Evolutionary conservation across 164 flowering plant genomes (phyloP).

Genomic region (Dillenia suffruticosa): DNA sequence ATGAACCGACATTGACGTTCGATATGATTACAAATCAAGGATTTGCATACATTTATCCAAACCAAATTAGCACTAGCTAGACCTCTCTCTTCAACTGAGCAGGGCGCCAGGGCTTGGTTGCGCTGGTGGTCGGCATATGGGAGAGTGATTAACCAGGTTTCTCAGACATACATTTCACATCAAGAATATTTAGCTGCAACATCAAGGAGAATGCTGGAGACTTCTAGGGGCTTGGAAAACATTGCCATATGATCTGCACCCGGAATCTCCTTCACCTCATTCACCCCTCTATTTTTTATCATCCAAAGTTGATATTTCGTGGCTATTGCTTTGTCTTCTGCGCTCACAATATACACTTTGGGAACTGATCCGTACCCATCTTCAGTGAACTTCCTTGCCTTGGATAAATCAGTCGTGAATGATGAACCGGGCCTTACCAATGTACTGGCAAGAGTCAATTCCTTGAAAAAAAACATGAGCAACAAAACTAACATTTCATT

Average conservation of each 20-base stretch:
- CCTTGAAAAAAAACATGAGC: not conserved
- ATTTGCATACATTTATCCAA: too few species aligned
- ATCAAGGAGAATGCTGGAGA: constrained; percentile 14
- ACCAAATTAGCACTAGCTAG: too few species aligned
- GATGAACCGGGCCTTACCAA: constrained; percentile 19
- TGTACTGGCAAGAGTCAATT: constrained; percentile 14
- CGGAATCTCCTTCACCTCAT: constrained; percentile 19
- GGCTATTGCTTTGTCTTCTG: constrained; percentile 9
- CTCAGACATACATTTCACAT: not conserved
- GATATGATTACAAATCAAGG: too few species aligned
- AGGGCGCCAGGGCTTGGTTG: too few species aligned
- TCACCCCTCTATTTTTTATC: constrained; percentile 21
- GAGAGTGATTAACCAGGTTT: too few species aligned
- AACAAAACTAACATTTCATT: too few species aligned
- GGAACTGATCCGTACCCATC: constrained; percentile 19
- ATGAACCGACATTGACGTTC: too few species aligned
- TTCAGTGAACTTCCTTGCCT: constrained; percentile 10
- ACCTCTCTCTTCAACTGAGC: too few species aligned
- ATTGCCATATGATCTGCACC: constrained; percentile 40
- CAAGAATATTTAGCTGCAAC: constrained; percentile 18
- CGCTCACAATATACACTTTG: constrained; percentile 23
- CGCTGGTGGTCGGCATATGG: too few species aligned
- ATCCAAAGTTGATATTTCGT: constrained; percentile 29
- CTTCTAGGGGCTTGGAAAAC: constrained; percentile 24
- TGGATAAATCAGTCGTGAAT: constrained; percentile 12